phyloP scores from a whole-genome alignment of 164 flowering plant genomes.

The Stephania yunnanensis region DNA sequence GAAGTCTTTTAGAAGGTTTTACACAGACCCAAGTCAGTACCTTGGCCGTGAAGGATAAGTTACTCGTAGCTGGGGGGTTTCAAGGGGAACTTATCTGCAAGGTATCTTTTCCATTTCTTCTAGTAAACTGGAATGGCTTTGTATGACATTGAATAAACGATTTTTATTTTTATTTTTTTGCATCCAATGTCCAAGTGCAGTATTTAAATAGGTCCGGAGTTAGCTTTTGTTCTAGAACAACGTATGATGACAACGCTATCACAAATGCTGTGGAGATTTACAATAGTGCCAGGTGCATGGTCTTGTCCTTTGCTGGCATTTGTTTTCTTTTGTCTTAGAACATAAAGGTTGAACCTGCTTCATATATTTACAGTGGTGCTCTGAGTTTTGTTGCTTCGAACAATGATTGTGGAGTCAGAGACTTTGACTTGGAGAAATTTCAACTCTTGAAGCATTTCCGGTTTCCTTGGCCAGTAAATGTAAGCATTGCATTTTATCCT shows the following conservation, averaged over 20 bases:
- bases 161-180: background rate
- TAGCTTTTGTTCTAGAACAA: constrained; percentile 78
- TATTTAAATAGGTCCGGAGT: constrained; percentile 77
- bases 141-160: background rate
- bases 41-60: constrained; percentile 53
- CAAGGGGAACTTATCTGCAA: constrained; percentile 91
- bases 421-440: constrained; percentile 76
- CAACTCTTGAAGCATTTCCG: constrained; percentile 56
- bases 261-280: constrained; percentile 97
- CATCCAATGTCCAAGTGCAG: constrained; percentile 34
- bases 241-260: constrained; percentile 90
- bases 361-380: constrained; percentile 50
- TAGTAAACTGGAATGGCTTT: background rate
- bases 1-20: constrained; percentile 55
- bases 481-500: constrained; percentile 23
- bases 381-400: constrained; percentile 70
- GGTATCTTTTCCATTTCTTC: constrained; percentile 28
- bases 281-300: constrained; percentile 44
- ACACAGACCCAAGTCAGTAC: constrained; percentile 66
- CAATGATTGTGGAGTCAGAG: constrained; percentile 81
- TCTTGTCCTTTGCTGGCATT: constrained; percentile 4
- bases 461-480: constrained; percentile 93
- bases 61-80: constrained; percentile 67
- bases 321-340: background rate
- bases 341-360: constrained; percentile 1